A percentile compares a stretch with the other conserved stretches of the same genome.
phyloP scores from a whole-genome alignment of 2,329 filamentous ascomycete species.

The Aspergillus japonicus region DNA sequence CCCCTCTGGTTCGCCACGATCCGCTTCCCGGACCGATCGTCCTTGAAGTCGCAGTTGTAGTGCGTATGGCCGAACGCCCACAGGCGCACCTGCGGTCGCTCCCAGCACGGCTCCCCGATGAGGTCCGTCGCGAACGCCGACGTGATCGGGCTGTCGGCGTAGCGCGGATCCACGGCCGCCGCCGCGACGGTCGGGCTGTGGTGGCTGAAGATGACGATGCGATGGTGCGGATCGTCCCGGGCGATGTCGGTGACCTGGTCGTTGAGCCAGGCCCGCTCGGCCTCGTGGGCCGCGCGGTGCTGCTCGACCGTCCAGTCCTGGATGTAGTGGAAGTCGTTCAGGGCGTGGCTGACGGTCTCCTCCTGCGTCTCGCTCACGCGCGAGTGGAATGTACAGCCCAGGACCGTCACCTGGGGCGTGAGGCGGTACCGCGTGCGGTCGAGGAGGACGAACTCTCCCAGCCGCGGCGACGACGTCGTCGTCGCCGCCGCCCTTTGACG shows the following conservation, averaged over 20 bases:
- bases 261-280: slow-evolving; percentile 43
- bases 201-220: slow-evolving; percentile 42
- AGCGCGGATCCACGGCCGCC: slow-evolving; percentile 31
- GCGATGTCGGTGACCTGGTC: slow-evolving; percentile 33
- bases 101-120: slow-evolving; percentile 40
- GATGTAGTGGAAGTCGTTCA: slow-evolving; percentile 57
- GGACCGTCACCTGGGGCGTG: slow-evolving; percentile 37
- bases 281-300: slow-evolving; percentile 32
- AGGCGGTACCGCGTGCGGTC: slow-evolving; percentile 42
- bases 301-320: slow-evolving; percentile 34
- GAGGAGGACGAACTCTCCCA: slow-evolving; percentile 44
- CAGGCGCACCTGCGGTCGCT: slow-evolving; percentile 35
- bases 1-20: slow-evolving; percentile 45
- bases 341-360: slow-evolving; percentile 41
- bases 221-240: slow-evolving; percentile 30
- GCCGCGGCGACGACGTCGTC: background rate
- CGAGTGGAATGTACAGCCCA: slow-evolving; percentile 55
- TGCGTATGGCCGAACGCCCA: slow-evolving; percentile 55
- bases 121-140: slow-evolving; percentile 48
- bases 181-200: slow-evolving; percentile 35
- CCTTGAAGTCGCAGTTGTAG: slow-evolving; percentile 44
- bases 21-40: slow-evolving; percentile 31
- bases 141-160: slow-evolving; percentile 32
- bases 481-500: background rate
- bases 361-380: slow-evolving; percentile 40